Evolutionary conservation across 2,329 filamentous ascomycete species (phyloP), one percentile per base, ranked within the genome.

Genomic region (Hypocreales sp.): DNA sequence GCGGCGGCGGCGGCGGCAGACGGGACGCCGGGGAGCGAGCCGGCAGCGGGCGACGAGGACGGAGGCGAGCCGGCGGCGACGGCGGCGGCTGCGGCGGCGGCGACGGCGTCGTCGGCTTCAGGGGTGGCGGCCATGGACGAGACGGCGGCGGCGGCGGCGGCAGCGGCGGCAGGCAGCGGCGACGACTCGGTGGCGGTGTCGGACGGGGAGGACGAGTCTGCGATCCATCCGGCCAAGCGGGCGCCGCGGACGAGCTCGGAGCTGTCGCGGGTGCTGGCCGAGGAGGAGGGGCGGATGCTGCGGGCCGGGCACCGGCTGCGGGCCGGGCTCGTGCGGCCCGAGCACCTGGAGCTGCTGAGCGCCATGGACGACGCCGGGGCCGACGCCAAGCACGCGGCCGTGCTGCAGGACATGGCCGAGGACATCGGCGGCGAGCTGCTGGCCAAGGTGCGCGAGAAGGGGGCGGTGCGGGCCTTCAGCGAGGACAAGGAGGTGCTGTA

Each of bases 331-430:
- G 53, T 67, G 29, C 61, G 59, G 26, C 55, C 58, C 28, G 61
- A 68, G 40, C 52, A 69, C 39, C 56, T 64, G 35, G 54, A 66
- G 27, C 35, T 66, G 25, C 49, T 72, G 15, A 56, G 52, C 22
- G 53, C 52, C 8, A 44, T 64, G 8, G 60, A 66, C 33, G 60
- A 67, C 33, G 57, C 70, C 11, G 51, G 53, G 7, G 48, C 55
- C 3, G 61, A 71, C 31, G 61, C 64, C 2, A 57, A 58, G 22
- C 65, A 69, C 30, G 48, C 53, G 17, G 53, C 56, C 9, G 40
- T 73, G 24, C 57, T 84, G 24, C 53, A 65, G n/a, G 64, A 67
- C 13, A 58, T 82, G 45, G 60, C 81, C 17, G 65, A 73, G 33
- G 68, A 70, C 15, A 44, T 80, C 3, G 65, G 67, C 14, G 71